Evolutionary conservation across 75 land plant genomes (phyloP).

Genomic region (Isoetes taiwanensis): DNA sequence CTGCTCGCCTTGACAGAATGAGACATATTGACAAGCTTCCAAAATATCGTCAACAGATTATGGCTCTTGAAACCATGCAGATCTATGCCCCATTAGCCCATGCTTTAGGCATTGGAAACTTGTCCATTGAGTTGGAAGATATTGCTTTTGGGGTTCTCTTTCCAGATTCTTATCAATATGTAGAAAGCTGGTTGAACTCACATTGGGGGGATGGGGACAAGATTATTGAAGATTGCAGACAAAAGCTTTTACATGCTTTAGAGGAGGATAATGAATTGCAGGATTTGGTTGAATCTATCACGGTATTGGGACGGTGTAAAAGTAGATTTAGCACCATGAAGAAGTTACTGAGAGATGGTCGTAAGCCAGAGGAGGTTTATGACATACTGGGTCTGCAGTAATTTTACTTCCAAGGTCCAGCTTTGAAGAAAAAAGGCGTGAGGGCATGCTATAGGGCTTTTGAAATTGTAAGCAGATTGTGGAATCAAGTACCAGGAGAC

Average conservation of each 20-base stretch:
- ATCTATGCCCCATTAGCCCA: constrained; percentile 92
- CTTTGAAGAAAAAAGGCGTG: constrained; percentile 26
- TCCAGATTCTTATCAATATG: constrained; percentile 66
- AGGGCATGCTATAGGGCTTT: constrained; percentile 67
- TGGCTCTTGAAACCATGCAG: constrained; percentile 71
- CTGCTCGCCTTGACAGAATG: constrained; percentile 68
- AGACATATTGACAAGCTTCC: constrained; percentile 50
- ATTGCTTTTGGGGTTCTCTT: constrained; percentile 71
- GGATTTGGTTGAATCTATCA: constrained; percentile 33
- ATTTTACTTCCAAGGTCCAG: constrained; percentile 36
- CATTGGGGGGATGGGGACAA: constrained; percentile 40
- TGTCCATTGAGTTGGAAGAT: constrained; percentile 87
- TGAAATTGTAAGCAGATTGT: constrained; percentile 49
- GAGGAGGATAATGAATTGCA: constrained; percentile 37
- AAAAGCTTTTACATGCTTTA: constrained; percentile 32
- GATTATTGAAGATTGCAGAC: constrained; percentile 48
- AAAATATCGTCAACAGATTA: constrained; percentile 60
- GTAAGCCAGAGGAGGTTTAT: constrained; percentile 72
- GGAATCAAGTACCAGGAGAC: constrained; percentile 74
- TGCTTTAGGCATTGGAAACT: constrained; percentile 50
- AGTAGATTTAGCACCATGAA: constrained; percentile 97
- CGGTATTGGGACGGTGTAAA: constrained; percentile 66
- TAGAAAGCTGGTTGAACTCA: constrained; percentile 68
- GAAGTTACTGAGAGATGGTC: constrained; percentile 81
- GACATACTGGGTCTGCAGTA: constrained; percentile 74